Evolutionary conservation across 2,329 filamentous ascomycete genomes (phyloP).

Genomic region (Hymenoscyphus fructigenus): DNA sequence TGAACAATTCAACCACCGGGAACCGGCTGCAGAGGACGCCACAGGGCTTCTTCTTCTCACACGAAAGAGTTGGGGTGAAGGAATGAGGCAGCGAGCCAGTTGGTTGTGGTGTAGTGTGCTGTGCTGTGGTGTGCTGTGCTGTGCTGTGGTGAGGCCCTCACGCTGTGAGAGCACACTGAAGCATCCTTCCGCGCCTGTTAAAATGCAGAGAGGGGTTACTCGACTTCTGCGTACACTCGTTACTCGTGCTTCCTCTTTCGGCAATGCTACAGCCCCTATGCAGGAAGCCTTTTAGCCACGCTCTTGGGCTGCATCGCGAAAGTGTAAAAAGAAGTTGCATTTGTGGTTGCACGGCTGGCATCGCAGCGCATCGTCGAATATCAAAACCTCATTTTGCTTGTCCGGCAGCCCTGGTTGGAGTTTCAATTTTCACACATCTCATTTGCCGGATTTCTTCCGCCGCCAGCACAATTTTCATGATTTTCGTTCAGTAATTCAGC

Average conservation of each 20-base stretch:
- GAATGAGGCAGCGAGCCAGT: neutral
- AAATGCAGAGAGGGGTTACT: neutral
- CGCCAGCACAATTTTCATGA: neutral
- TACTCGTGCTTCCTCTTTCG: slow-evolving; percentile 5
- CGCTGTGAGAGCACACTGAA: neutral
- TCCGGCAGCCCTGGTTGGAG: neutral
- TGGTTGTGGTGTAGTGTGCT: neutral
- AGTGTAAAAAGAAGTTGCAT: neutral
- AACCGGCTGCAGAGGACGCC: slow-evolving; percentile 8
- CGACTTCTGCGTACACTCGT: neutral
- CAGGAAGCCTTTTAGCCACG: neutral
- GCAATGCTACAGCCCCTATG: neutral
- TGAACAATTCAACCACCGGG: slow-evolving; percentile 7
- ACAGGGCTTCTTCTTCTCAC: neutral
- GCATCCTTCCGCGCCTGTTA: neutral
- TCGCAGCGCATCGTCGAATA: neutral
- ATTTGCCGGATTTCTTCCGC: neutral
- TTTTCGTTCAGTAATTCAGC: slow-evolving; percentile 3
- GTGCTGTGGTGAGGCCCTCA: neutral
- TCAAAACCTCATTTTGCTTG: neutral
- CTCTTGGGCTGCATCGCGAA: neutral
- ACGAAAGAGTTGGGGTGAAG: neutral
- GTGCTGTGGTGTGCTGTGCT: neutral
- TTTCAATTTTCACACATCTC: neutral
- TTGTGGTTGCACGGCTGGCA: neutral